Base-by-base conservation (phyloP, 345 rosid genomes). In the Pistacia integerrima region DNA sequence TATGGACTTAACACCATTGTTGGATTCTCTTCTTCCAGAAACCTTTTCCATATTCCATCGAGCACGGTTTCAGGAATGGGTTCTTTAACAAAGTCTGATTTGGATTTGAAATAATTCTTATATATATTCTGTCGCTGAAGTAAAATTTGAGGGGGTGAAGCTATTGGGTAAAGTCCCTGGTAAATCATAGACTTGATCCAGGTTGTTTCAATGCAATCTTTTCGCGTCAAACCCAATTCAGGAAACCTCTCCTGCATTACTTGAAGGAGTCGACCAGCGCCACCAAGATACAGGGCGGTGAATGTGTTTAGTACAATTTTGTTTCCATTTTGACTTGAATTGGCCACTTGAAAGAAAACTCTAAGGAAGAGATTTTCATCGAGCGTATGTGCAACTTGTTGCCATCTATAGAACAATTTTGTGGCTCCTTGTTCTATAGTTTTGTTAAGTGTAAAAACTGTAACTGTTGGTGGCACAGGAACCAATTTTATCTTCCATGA, bases 1-100 rank as follows among this genome's bases (percentile, higher is more conserved):
- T 85, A 90, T 3, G 97, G 97, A 11, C 74, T 91, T 90, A 88
- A 90, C 68, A 89, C 86, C 90, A 85, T 83, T 76, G 87, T 25
- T 1, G 97, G 88, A 7, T 17, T 48, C 4, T 87, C 97, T 52
- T 90, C 96, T 68, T 87, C 48, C 7, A 85, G 7, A 8, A 90
- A 20, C 67, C 86, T 86, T 67, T 74, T 63, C 83, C 88, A 89
- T 1, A 90, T 69, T 62, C 88, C 89, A 54, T 86, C 82, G 2
- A 90, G 80, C 22, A 68, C 91, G 0, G 74, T 36, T 46, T 75
- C 78, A 0, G 90, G 80, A 13, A 90, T 83, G 0, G 89, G 84
- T 1, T 73, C 69, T 57, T 52, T 82, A 51, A 88, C 91, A 20
- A 84, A 87, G 44, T 90, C 94, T 0, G 92, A 87, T 71, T 90